Evolutionary conservation across 2,329 filamentous ascomycete species (phyloP), one percentile per base, ranked within the genome.

Genomic region (Pyricularia grisea): DNA sequence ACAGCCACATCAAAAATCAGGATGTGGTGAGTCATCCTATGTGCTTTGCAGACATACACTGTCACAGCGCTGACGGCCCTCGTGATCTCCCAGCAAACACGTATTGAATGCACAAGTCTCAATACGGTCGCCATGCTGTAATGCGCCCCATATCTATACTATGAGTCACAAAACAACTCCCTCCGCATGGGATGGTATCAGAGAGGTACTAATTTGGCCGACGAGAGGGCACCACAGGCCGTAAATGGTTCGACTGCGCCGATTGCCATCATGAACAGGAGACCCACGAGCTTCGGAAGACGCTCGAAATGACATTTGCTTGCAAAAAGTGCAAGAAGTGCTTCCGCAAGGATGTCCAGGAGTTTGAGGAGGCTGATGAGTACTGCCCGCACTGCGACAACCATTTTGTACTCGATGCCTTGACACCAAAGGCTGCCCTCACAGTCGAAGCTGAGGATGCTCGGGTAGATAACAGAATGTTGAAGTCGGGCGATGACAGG

Each of bases 311-410:
- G 93, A 87, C 84, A 55, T 98, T 99, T 76, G 93, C 92, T 68
- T 99, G 95, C 87, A 99, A 99, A 76, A 99, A 99, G 83, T 99
- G 95, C 88, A 94, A 91, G 74, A 99, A 99, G 81, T 94, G 90
- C 80, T 99, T 99, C 84, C 91, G 95, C 74, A 99, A 98, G 78
- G 92, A 99, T 75, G 91, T 91, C 65, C 83, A 88, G 72, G 92
- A 97, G 78, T 97, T 97, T 75, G 95, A 99, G 74, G 95, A 99
- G 74, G 90, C 92, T 78, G 95, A 99, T 82, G 96, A 99, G 79
- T 99, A 97, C 85, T 99, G 95, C 83, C 96, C 95, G 27, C 92
- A 97, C 82, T 99, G 95, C 83, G 95, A 99, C 78, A 99, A 99
- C 82, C 96, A 99, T 81, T 99, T 94, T 77, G 91, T 99, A 58